phyloP scores from a whole-genome alignment of 805 yeast species.

The Komagataella kurtzmanii region DNA sequence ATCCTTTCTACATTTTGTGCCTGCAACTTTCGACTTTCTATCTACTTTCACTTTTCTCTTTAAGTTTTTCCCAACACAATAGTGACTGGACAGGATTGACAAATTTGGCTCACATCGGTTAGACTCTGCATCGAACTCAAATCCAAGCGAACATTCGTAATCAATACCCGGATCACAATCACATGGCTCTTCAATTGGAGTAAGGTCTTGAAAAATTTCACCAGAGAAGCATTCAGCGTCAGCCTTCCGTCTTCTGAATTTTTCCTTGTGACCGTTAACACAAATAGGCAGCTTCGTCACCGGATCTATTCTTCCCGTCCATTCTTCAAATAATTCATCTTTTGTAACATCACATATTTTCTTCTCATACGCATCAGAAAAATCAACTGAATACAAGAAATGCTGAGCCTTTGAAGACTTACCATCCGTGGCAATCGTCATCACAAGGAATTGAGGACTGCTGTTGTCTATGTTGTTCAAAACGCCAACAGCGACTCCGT shows the following conservation, averaged over 20 bases:
- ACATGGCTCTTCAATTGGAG: conserved; percentile 40
- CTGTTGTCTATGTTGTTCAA: conserved; percentile 38
- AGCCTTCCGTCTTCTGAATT: conserved; percentile 47
- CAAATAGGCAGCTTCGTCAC: conserved; percentile 23
- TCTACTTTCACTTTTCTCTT: not conserved
- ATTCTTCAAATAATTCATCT: conserved; percentile 32
- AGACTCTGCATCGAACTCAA: conserved; percentile 11
- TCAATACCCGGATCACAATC: conserved; percentile 44
- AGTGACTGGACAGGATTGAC: not conserved
- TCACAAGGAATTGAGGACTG: conserved; percentile 39
- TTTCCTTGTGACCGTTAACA: conserved; percentile 56
- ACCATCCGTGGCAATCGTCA: conserved; percentile 22
- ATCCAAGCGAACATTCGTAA: conserved; percentile 56
- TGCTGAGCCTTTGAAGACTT: conserved; percentile 7
- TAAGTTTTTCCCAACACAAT: not conserved
- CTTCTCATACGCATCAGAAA: conserved; percentile 36
- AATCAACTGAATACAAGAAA: conserved; percentile 32
- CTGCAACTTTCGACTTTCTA: not conserved
- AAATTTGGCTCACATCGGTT: not conserved
- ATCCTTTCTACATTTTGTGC: not conserved
- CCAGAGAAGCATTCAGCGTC: conserved; percentile 52
- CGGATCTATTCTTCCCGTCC: conserved; percentile 35
- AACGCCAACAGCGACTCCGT: not conserved
- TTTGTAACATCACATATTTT: conserved; percentile 32
- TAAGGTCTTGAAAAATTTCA: conserved; percentile 31